These are phyloP conservation scores for Monosporozyma aquatica DNA, from an alignment of 805 yeast species.

Conservation along the genomic window DNA sequence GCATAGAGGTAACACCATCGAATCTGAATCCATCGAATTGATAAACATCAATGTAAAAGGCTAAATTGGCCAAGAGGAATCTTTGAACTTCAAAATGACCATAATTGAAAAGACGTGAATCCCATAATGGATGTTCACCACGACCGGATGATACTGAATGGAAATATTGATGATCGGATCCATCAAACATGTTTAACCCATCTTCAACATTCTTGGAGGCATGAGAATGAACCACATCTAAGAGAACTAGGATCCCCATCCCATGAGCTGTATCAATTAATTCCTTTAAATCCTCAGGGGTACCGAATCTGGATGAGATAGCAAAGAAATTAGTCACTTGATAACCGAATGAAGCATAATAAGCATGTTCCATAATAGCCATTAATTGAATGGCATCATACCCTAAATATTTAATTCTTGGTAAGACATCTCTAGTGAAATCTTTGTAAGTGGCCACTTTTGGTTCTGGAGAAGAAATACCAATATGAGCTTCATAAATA, in stretches of 20 bases:
- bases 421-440: conserved; percentile 70
- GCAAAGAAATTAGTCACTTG: conserved; percentile 93
- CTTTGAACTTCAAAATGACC: conserved; percentile 86
- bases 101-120: conserved; percentile 87
- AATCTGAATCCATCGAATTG: conserved; percentile 92
- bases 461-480: conserved; percentile 88
- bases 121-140: conserved; percentile 91
- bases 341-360: conserved; percentile 96
- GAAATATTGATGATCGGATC: conserved; percentile 90
- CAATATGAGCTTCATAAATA: conserved; percentile 92
- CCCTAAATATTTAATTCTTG: conserved; percentile 76
- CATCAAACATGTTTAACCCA: conserved; percentile 88
- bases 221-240: conserved; percentile 94
- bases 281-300: conserved; percentile 90
- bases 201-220: conserved; percentile 91
- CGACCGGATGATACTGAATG: conserved; percentile 67
- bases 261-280: conserved; percentile 87
- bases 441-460: conserved; percentile 77
- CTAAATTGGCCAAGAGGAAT: conserved; percentile 74
- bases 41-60: conserved; percentile 74
- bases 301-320: conserved; percentile 78
- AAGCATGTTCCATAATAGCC: conserved; percentile 99
- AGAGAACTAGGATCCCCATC: conserved; percentile 72
- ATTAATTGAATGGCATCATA: conserved; percentile 89
- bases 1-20: conserved; percentile 94